phyloP scores from a whole-genome alignment of 441 rosid genomes.

The Gossypium schwendimanii region DNA sequence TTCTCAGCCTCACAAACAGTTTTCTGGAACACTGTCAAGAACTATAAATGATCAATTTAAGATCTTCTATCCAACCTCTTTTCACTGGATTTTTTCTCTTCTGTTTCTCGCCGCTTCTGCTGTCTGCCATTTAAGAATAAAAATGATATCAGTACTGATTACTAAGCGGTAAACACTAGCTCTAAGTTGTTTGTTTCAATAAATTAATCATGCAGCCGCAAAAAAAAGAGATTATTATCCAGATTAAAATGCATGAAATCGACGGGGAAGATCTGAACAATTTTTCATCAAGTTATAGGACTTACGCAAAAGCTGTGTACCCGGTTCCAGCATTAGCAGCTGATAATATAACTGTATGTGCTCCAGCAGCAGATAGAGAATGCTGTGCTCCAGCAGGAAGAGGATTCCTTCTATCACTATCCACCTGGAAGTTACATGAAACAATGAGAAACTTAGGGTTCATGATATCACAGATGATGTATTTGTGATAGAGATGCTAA shows the following conservation, averaged over 20 bases:
- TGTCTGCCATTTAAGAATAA: constrained; percentile 41
- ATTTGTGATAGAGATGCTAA: constrained; percentile 5
- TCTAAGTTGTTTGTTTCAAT: background rate
- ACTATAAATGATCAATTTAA: constrained; percentile 21
- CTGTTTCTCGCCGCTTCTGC: constrained; percentile 79
- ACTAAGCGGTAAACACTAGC: background rate
- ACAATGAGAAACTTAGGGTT: background rate
- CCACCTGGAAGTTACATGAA: constrained; percentile 50
- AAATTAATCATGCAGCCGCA: background rate
- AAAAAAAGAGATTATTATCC: background rate
- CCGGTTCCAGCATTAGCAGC: constrained; percentile 80
- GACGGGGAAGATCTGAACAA: background rate
- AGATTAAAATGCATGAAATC: background rate
- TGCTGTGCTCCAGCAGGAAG: constrained; percentile 52
- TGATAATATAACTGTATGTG: constrained; percentile 60
- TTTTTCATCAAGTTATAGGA: background rate
- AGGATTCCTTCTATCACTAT: constrained; percentile 56
- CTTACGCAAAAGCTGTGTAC: constrained; percentile 89
- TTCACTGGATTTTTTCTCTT: constrained; percentile 67
- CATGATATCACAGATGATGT: background rate
- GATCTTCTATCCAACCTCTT: constrained; percentile 70
- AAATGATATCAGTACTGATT: background rate
- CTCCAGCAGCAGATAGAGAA: constrained; percentile 43
- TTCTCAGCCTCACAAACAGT: constrained; percentile 4
- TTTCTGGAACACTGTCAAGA: background rate